A percentile compares a stretch with the other conserved stretches of the same genome.
phyloP scores from a whole-genome alignment of 2,329 filamentous ascomycete species.

The Anthostomella pinea region DNA sequence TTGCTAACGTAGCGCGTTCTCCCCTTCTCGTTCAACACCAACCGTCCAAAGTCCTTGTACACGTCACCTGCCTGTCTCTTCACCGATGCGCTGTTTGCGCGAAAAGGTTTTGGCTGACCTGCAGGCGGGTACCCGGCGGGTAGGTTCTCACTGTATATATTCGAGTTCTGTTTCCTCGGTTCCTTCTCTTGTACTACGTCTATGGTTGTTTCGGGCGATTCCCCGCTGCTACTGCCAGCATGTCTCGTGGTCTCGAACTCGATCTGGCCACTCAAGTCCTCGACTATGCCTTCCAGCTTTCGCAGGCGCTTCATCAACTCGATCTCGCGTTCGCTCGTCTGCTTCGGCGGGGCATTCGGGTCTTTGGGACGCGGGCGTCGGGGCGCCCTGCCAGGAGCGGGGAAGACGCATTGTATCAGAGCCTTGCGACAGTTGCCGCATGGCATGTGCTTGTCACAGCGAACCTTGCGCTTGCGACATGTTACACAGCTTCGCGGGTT shows the following conservation, averaged over 20 bases:
- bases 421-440: conserved; percentile 73
- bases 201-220: conserved; percentile 37
- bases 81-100: conserved; percentile 9
- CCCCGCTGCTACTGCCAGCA: conserved; percentile 31
- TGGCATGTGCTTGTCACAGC: conserved; percentile 75
- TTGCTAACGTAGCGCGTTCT: conserved; percentile 72
- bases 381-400: conserved; percentile 69
- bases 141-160: conserved; percentile 19
- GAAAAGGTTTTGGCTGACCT: conserved; percentile 11
- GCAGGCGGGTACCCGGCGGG: conserved; percentile 16
- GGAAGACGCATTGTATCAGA: conserved; percentile 70
- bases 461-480: conserved; percentile 59
- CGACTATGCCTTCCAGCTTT: conserved; percentile 73
- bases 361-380: conserved; percentile 64
- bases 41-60: conserved; percentile 59
- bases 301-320: conserved; percentile 71
- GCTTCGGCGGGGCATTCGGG: conserved; percentile 58
- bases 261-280: conserved; percentile 64
- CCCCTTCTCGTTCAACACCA: conserved; percentile 68
- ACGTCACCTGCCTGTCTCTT: conserved; percentile 34
- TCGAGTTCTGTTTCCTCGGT: conserved; percentile 20
- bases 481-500: conserved; percentile 46
- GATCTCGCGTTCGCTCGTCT: conserved; percentile 59
- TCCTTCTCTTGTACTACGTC: conserved; percentile 25
- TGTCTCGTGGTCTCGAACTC: conserved; percentile 49